A percentile compares a stretch with the other conserved stretches of the same genome.
Conservation (phyloP, 495 filamentous ascomycete species). For the Rusavskia elegans region DNA sequence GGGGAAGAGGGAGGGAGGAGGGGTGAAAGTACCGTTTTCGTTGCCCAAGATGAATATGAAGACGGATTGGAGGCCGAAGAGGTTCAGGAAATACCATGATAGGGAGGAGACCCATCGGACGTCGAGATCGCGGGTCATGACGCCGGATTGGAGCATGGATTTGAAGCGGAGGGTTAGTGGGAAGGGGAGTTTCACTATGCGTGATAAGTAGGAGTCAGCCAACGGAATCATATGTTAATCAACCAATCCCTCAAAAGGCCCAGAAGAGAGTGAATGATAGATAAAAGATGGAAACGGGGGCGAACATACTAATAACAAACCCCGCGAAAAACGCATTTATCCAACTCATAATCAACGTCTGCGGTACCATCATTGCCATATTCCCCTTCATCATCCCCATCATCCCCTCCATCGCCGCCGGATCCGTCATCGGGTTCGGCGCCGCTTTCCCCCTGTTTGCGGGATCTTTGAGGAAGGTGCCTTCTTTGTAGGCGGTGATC, state of each 20-base stretch:
- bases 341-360: slow-evolving; percentile 98
- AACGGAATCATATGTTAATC: too few species aligned
- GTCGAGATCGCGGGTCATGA: slow-evolving; percentile 88
- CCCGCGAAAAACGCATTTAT: slow-evolving; percentile 98
- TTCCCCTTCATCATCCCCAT: slow-evolving; percentile 99
- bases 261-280: too few species aligned
- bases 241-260: too few species aligned
- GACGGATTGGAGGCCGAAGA: slow-evolving; percentile 93
- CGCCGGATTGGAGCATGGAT: slow-evolving; percentile 94
- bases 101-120: slow-evolving; percentile 95
- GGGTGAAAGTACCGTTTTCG: slow-evolving; percentile 84
- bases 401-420: slow-evolving; percentile 97
- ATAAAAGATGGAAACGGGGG: too few species aligned
- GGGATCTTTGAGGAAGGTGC: slow-evolving; percentile 78
- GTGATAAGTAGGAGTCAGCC: too few species aligned
- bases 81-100: slow-evolving; percentile 95
- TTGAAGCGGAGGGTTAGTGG: slow-evolving; percentile 97
- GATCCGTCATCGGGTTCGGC: slow-evolving; percentile 90
- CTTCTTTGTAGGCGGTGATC: slow-evolving; percentile 62
- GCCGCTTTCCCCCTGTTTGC: slow-evolving; percentile 71
- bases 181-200: slow-evolving; percentile 89
- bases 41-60: slow-evolving; percentile 93
- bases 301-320: slow-evolving; percentile 76
- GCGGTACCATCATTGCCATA: slow-evolving; percentile 99
- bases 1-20: neutral